Base-by-base conservation (phyloP, 2,329 filamentous ascomycete genomes). In the Botrytis fabae region DNA sequence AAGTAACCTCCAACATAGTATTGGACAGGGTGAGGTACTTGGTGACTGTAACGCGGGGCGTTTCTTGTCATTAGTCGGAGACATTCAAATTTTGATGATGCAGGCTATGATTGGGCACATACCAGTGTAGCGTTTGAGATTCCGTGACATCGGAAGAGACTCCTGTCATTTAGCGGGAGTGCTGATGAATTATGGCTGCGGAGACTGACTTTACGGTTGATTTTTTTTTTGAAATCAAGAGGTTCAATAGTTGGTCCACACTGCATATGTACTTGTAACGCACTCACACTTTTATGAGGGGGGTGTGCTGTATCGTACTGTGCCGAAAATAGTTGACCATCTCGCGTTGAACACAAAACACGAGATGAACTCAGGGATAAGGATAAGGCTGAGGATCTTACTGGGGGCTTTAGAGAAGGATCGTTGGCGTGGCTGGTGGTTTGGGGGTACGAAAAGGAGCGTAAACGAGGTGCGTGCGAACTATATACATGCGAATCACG, bases 311-410 rank as follows among this genome's bases (percentile, higher is more conserved):
- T 42, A 63, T 28, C 40, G n/a, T 32, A 32, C 10, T 28, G 16
- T 32, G 25, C n/a, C 38, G 20, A 70, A 61, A 35, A 32, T 22
- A n/a, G 28, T 44, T 22, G 54, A 35, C 42, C 25, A 25, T 44
- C 14, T 46, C 40, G 51, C 46, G 48, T 69, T 38, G 25, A 38
- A 46, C 40, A 69, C 42, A n/a, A n/a, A 42, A 46, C 66, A 70
- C 54, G 68, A 70, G 68, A 70, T 61, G 68, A 70, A 70, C 68
- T 46, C 54, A 61, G 62, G 68, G 54, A 70, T 46, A 46, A 62
- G 40, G 48, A n/a, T 42, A 42, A 62, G 68, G 68, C 68, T 70
- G 68, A 70, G 51, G 28, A 62, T 61, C 68, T 46, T 12, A 46
- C 16, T 40, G 44, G 54, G 54, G 54, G 38, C 40, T 46, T n/a